phyloP scores from a whole-genome alignment of 345 rosid species.

The Punica granatum region DNA sequence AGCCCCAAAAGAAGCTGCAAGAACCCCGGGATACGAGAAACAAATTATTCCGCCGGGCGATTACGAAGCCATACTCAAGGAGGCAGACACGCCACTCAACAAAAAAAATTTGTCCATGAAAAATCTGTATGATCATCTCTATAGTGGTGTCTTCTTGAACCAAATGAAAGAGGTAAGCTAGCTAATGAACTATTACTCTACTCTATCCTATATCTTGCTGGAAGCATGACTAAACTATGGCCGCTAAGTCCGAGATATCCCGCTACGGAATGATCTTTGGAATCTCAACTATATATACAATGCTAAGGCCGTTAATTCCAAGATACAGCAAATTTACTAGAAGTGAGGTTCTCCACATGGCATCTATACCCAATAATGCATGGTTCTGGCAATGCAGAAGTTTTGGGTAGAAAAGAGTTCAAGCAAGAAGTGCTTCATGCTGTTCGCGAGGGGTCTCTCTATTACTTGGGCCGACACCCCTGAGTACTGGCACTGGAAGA shows the following conservation, averaged over 20 bases:
- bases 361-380: neutral
- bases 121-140: neutral
- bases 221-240: no score
- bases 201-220: neutral
- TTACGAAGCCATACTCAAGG: neutral
- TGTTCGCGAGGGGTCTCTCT: constrained; percentile 44
- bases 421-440: constrained; percentile 47
- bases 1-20: neutral
- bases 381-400: constrained; percentile 21
- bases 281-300: no score
- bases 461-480: constrained; percentile 55
- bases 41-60: no score
- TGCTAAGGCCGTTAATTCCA: no score
- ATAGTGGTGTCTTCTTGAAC: neutral
- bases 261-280: no score
- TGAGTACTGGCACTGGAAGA: constrained; percentile 49
- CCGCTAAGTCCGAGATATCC: no score
- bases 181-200: neutral
- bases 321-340: no score
- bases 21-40: neutral
- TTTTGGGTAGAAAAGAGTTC: constrained; percentile 44
- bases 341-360: neutral
- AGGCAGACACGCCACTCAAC: neutral
- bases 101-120: neutral
- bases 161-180: neutral